Base-by-base conservation (phyloP, 129 eudicot genomes). In the Artemisia annua region DNA sequence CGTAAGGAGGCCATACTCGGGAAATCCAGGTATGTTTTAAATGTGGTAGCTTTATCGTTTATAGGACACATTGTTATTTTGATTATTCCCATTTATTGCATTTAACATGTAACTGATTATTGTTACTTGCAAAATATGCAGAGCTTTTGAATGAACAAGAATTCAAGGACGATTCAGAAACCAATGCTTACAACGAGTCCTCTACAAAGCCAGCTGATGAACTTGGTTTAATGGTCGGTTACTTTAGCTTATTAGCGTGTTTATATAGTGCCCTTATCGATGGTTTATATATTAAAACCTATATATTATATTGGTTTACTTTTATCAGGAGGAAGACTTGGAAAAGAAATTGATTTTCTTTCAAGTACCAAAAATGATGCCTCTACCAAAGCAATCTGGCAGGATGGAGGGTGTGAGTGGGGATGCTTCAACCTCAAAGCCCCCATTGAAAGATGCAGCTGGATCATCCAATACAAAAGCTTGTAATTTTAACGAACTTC, bases 1-100 rank as follows among this genome's bases (percentile, higher is more conserved):
- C 60, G 11, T 86, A 77, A 87, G 97, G 76, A 84, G 86, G 67
- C 98, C 98, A 57, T 94, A 94, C 85, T 74, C 88, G 1, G 98
- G 98, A 80, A 80, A 88, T 81, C 98, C 98, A 79, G 93, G 98
- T 87, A 79, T 39, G 55, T 70, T 48, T 57, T 75, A n/a, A 71
- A 59, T 11, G 20, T 46, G 28, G 7, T 48, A 19, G 66, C 55
- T 43, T 44, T 12, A 30, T 2, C 52, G 11, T 30, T 28, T 28
- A 4, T 4, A 30, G 6, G 35, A 4, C 35, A 4, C 35, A 30
- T 30, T 30, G 35, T 16, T 32, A 5, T 17, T 57, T 59, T 92
- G 98, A 83, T 19, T 12, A 18, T 53, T 28, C 59, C 71, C 16
- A 60, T 20, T 7, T 70, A 24, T 55, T 54, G 49, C 59, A 20